A percentile compares a stretch with the other conserved stretches of the same genome.
Evolutionary conservation across 2,329 filamentous ascomycete genomes (phyloP).

Genomic region (Thelonectria rubi): DNA sequence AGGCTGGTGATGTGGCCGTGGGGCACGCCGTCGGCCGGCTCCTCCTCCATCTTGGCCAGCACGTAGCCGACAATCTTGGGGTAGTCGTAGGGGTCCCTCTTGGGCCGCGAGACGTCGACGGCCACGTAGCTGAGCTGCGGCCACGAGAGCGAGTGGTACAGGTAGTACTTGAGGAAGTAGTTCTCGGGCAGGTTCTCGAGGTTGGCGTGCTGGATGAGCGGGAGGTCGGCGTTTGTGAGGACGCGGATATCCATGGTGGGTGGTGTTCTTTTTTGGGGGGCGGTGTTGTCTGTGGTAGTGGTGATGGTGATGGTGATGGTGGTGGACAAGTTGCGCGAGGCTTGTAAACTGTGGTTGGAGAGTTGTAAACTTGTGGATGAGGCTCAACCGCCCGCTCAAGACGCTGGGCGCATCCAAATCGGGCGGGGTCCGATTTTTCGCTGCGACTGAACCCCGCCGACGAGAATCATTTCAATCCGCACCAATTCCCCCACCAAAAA

Average conservation of each 20-base stretch:
- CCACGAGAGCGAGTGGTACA: conserved; percentile 98
- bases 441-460: no score
- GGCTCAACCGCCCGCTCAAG: no score
- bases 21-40: conserved; percentile 86
- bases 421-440: neutral
- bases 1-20: conserved; percentile 97
- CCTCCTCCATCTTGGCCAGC: conserved; percentile 99
- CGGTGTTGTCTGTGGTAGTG: no score
- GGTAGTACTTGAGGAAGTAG: conserved; percentile 99
- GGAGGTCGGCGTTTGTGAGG: conserved; percentile 83
- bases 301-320: no score
- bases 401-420: conserved; percentile 1
- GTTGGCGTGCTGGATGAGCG: conserved; percentile 96
- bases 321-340: neutral
- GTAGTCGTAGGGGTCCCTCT: conserved; percentile 82
- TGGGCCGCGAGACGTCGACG: conserved; percentile 85
- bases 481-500: no score
- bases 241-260: conserved; percentile 87
- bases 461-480: no score
- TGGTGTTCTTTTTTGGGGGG: neutral
- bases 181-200: conserved; percentile 99
- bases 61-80: conserved; percentile 99
- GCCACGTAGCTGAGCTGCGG: conserved; percentile 97
- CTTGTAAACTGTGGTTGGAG: neutral
- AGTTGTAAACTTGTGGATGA: neutral